phyloP scores from a whole-genome alignment of 139 green algal species.

The Chlorella sp. region DNA sequence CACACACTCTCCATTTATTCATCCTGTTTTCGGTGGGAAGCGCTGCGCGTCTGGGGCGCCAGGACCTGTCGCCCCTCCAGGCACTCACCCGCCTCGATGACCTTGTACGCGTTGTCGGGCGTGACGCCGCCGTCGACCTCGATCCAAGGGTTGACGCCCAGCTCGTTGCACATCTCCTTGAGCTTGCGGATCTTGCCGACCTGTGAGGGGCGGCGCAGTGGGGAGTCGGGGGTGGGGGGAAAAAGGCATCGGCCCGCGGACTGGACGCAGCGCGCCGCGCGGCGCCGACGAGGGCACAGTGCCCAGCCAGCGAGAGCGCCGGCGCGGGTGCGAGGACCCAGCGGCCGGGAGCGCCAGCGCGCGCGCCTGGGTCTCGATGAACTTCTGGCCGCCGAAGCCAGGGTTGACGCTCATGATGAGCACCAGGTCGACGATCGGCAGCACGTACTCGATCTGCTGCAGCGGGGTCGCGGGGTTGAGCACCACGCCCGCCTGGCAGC shows the following conservation, averaged over 20 bases:
- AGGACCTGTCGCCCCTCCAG: no score
- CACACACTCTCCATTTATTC: no score
- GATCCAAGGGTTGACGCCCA: conserved; percentile 97
- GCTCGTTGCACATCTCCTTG: conserved; percentile 87
- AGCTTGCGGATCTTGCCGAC: conserved; percentile 92
- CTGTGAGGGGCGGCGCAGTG: conserved; percentile 52
- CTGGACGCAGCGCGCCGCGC: no score
- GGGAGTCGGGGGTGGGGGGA: neutral
- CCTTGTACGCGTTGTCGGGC: conserved; percentile 92
- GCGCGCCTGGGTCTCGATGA: conserved; percentile 91
- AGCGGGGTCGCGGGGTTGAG: conserved; percentile 96
- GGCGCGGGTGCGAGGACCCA: no score
- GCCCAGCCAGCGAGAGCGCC: no score
- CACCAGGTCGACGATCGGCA: conserved; percentile 91
- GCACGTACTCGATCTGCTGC: conserved; percentile 87
- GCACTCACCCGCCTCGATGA: conserved; percentile 93
- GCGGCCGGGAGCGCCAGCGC: no score
- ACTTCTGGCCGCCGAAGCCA: conserved; percentile 98
- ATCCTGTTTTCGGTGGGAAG: no score
- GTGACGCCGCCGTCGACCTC: conserved; percentile 97
- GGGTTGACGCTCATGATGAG: conserved; percentile 99
- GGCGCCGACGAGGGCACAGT: no score
- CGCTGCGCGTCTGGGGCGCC: no score
- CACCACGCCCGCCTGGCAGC: conserved; percentile 95
- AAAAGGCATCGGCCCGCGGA: no score